Evolutionary conservation across 106 monocot species (phyloP).

Genomic region (Dendrobium catenatum): DNA sequence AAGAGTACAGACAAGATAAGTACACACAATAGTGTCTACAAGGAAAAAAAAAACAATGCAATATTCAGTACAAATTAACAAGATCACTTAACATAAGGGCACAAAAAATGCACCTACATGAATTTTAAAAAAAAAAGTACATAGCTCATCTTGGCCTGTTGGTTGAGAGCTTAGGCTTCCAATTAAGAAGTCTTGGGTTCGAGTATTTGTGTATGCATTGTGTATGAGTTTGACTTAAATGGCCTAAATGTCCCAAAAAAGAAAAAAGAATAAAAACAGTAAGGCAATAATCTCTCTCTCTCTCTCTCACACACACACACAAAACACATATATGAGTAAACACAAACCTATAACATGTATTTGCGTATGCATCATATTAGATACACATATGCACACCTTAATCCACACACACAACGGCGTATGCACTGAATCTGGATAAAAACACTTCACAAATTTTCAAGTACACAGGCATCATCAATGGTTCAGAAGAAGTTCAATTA

Average conservation of each 20-base stretch:
- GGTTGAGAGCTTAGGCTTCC: too few species aligned
- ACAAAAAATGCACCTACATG: neutral
- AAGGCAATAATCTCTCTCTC: too few species aligned
- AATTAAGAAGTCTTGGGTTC: too few species aligned
- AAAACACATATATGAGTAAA: too few species aligned
- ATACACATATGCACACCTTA: neutral
- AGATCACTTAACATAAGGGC: neutral
- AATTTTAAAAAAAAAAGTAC: neutral
- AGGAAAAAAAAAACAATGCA: neutral
- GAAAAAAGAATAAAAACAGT: too few species aligned
- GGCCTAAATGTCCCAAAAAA: too few species aligned
- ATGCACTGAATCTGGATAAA: neutral
- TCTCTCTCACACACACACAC: too few species aligned
- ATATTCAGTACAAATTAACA: neutral
- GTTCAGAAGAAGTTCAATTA: neutral
- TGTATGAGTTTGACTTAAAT: too few species aligned
- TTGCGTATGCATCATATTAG: neutral
- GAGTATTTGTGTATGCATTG: too few species aligned
- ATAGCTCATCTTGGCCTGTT: too few species aligned
- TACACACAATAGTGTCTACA: too few species aligned
- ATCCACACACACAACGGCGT: neutral
- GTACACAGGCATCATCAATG: neutral
- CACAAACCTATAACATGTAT: too few species aligned
- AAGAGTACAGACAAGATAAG: neutral
- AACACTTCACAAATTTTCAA: neutral